Base-by-base conservation (phyloP, 306 rosid genomes). In the Prinsepia uniflora region DNA sequence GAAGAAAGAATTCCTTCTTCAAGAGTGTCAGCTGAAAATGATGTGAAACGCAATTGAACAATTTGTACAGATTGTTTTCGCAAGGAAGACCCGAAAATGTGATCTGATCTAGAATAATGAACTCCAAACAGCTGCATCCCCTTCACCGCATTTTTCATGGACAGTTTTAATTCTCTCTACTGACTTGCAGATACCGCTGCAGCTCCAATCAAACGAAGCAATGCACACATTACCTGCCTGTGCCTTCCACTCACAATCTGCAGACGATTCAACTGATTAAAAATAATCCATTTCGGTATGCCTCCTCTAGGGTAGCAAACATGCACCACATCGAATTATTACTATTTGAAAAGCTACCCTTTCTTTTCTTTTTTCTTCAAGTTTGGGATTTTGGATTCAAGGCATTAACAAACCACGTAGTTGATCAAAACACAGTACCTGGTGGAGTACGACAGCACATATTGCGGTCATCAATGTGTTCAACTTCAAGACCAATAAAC, bases 371-470 rank as follows among this genome's bases (percentile, higher is more conserved):
- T 24, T 42, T 40, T 73, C 42, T 34, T 45, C 2, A 3, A 43
- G 40, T n/a, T 41, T 12, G 55, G 53, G 2, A 43, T 36, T n/a
- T 41, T 15, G 55, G 53, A 40, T n/a, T 34, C 55, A 14, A 58
- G 50, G 67, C 54, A 55, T 20, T 46, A 53, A 15, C 24, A 14
- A 10, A 10, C 58, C 22, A 56, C 44, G 56, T 30, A 13, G 17
- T 9, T 53, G 36, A 53, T 53, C 53, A 6, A 19, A 77, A 66
- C 53, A 75, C 24, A 17, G 70, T 87, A 94, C 99, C 99, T 79
- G 99, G 99, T 63, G 99, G 99, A 46, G 99, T 91, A 34, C 99
- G 96, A 52, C 99, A 94, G 77, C 99, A 94, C 99, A 94, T 94
- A 72, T 74, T 94, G 68, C 95, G 96, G 24, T 94, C 99, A 65